Percentiles rank a stretch among this genome's conserved stretches.
phyloP scores from a whole-genome alignment of 1,284 basidiomycete genomes.

The Ustilago crameri region DNA sequence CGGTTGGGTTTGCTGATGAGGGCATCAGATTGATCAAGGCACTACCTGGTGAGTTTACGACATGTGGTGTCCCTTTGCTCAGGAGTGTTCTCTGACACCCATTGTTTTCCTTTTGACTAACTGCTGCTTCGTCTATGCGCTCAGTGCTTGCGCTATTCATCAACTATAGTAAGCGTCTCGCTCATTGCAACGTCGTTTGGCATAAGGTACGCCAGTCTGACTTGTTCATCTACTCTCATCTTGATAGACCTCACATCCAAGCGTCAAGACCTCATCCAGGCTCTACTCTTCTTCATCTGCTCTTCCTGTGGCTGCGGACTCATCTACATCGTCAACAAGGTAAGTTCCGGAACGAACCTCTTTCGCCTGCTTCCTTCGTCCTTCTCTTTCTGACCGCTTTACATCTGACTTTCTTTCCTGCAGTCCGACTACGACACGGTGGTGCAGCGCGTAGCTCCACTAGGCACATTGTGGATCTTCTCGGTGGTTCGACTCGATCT shows the following conservation, averaged over 20 bases:
- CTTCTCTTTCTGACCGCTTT: neutral
- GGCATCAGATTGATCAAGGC: constrained; percentile 32
- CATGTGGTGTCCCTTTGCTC: neutral
- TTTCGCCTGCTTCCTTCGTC: neutral
- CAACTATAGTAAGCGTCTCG: constrained; percentile 49
- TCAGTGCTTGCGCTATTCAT: constrained; percentile 52
- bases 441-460: constrained; percentile 64
- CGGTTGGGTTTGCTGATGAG: constrained; percentile 45
- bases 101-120: constrained; percentile 50
- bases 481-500: constrained; percentile 66
- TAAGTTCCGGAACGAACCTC: constrained; percentile 22
- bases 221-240: constrained; percentile 3
- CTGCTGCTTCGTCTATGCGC: neutral
- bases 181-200: too few relatives aligned
- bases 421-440: constrained; percentile 61
- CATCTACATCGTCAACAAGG: constrained; percentile 61
- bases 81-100: neutral
- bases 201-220: neutral
- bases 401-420: neutral
- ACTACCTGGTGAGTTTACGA: constrained; percentile 51
- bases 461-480: constrained; percentile 69
- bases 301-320: constrained; percentile 49
- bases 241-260: constrained; percentile 39
- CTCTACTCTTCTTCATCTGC: constrained; percentile 39
- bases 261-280: constrained; percentile 45